A percentile compares a stretch with the other conserved stretches of the same genome.
Conservation (phyloP, 2,329 filamentous ascomycete species). For the Fusarium palustre region DNA sequence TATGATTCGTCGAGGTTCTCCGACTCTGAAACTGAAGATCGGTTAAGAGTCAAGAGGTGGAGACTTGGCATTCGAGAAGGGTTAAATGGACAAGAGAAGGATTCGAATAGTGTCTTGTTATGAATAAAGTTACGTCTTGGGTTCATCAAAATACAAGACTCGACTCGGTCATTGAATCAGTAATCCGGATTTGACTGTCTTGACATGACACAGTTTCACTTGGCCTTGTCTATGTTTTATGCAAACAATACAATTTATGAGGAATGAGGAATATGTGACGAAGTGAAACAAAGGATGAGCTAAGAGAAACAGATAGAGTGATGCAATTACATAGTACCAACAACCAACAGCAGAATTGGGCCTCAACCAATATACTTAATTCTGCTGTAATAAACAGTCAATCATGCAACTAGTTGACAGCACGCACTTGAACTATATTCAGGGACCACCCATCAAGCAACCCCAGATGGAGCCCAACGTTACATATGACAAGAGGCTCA, state of each 20-base stretch:
- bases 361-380: background rate
- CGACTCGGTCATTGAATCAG: background rate
- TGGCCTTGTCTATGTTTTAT: constrained; percentile 14
- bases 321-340: background rate
- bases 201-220: constrained; percentile 10
- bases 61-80: constrained; percentile 15
- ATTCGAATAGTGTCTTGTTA: constrained; percentile 14
- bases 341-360: background rate
- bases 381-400: background rate
- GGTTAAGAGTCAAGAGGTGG: constrained; percentile 36
- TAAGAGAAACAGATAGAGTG: constrained; percentile 17
- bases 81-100: constrained; percentile 4
- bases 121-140: background rate
- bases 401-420: background rate
- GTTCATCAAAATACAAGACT: background rate
- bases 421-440: background rate
- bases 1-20: constrained; percentile 33
- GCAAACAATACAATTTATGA: constrained; percentile 4
- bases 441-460: constrained; percentile 23
- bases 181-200: background rate
- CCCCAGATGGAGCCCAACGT: constrained; percentile 22
- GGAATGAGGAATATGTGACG: constrained; percentile 14
- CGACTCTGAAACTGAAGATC: constrained; percentile 43
- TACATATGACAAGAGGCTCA: constrained; percentile 27
- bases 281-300: constrained; percentile 33